Percentiles rank a stretch among this genome's conserved stretches.
Evolutionary conservation across 73 alveolate genomes (phyloP).

Genomic region (Halteria grandinella): DNA sequence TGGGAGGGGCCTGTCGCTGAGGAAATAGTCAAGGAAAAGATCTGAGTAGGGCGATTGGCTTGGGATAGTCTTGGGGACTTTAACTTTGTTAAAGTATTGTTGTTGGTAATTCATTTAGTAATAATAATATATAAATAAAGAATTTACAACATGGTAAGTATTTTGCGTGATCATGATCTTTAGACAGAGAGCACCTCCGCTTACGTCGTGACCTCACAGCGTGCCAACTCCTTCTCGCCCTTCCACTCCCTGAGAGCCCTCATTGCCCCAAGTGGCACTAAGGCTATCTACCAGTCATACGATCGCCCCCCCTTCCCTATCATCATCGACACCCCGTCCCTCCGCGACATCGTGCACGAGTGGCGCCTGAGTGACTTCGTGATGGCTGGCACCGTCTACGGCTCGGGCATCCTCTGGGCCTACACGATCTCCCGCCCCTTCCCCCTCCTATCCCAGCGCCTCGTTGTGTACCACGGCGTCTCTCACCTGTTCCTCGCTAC

Average conservation of each 20-base stretch:
- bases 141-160: no score
- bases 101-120: no score
- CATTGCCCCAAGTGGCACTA: constrained; percentile 3
- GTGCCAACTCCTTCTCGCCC: constrained; percentile 17
- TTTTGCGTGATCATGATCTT: background rate
- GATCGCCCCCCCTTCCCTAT: constrained; percentile 86
- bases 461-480: constrained; percentile 24
- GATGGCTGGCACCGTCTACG: constrained; percentile 53
- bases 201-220: constrained; percentile 22
- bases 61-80: no score
- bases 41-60: no score
- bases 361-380: constrained; percentile 64
- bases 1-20: no score
- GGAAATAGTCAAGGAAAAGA: no score
- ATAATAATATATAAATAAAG: no score
- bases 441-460: constrained; percentile 4
- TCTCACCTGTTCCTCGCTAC: constrained; percentile 14
- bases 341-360: constrained; percentile 58
- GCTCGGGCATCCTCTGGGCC: constrained; percentile 34
- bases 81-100: no score
- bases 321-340: constrained; percentile 66
- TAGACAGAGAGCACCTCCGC: background rate
- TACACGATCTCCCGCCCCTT: constrained; percentile 13
- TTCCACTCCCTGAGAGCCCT: constrained; percentile 26
- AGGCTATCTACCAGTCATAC: constrained; percentile 44